Evolutionary conservation across 495 filamentous ascomycete species (phyloP).

Genomic region (Lophiostoma macrostomum): DNA sequence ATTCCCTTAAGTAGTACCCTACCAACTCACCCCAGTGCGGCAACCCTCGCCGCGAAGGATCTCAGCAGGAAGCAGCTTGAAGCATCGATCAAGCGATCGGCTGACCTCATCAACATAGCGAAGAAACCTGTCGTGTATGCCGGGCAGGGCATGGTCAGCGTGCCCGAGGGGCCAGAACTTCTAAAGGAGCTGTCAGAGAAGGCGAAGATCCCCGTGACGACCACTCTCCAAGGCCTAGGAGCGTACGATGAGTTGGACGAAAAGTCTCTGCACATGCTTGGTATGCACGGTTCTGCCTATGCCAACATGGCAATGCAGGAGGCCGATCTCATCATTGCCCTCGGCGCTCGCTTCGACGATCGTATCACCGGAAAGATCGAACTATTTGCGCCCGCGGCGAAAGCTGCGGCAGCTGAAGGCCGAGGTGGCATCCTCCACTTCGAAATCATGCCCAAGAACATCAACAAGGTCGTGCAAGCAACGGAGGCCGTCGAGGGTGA

Average conservation of each 20-base stretch:
- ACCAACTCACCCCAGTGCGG: conserved; percentile 66
- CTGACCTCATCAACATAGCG: conserved; percentile 64
- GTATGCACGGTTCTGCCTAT: conserved; percentile 78
- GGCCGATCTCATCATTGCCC: conserved; percentile 72
- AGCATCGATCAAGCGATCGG: conserved; percentile 59
- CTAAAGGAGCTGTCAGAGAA: conserved; percentile 69
- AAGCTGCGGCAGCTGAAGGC: conserved; percentile 62
- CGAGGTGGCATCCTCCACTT: conserved; percentile 79
- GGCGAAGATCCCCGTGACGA: conserved; percentile 72
- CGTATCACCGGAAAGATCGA: conserved; percentile 64
- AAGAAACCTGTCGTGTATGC: conserved; percentile 78
- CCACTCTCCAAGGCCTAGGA: conserved; percentile 73
- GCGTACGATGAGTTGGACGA: conserved; percentile 74
- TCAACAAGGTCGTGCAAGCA: conserved; percentile 82
- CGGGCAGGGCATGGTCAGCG: conserved; percentile 65
- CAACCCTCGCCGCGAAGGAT: conserved; percentile 62
- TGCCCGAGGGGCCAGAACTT: conserved; percentile 62
- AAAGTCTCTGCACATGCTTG: conserved; percentile 77
- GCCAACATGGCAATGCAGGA: conserved; percentile 79
- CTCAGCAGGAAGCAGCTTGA: conserved; percentile 57
- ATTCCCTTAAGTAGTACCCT: conserved; percentile 65
- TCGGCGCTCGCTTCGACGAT: conserved; percentile 75
- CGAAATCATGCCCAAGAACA: conserved; percentile 81
- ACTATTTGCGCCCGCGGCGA: conserved; percentile 68
- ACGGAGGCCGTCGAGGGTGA: conserved; percentile 79